These are phyloP conservation scores for Podaxis sp. DNA, from an alignment of 768 basidiomycete species.

Conservation along the genomic window DNA sequence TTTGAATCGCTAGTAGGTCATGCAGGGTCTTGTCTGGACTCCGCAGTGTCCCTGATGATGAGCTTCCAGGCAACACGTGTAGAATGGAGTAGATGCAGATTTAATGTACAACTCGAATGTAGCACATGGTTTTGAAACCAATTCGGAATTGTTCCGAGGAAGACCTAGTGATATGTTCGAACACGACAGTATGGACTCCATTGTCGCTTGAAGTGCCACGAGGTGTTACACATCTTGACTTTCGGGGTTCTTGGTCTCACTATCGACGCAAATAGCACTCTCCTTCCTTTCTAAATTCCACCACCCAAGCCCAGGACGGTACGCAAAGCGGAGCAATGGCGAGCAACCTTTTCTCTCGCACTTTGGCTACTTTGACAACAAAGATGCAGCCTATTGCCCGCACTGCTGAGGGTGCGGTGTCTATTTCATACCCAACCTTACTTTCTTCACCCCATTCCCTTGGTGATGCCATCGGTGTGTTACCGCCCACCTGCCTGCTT, in stretches of 20 bases:
- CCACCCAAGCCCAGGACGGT: not conserved
- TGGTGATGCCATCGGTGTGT: conserved; percentile 57
- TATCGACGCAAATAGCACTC: not conserved
- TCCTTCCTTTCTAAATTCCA: not conserved
- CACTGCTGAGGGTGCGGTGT: conserved; percentile 29
- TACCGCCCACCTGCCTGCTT: not conserved
- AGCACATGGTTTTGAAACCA: not conserved
- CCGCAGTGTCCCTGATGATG: not conserved
- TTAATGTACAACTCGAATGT: not conserved
- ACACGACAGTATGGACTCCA: not conserved
- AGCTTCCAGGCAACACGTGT: not conserved
- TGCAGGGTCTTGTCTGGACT: not conserved
- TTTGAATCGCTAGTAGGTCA: not conserved
- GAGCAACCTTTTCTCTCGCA: conserved; percentile 9
- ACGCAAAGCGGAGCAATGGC: not conserved
- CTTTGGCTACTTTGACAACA: conserved; percentile 14
- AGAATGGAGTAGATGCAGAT: not conserved
- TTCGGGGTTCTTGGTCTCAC: not conserved
- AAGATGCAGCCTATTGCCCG: conserved; percentile 16
- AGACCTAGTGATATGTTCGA: no score
- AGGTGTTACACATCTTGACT: not conserved
- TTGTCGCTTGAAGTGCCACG: not conserved
- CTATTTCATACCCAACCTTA: conserved; percentile 29
- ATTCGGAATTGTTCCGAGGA: not conserved
- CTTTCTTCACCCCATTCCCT: conserved; percentile 26